These are phyloP conservation scores for Scenedesmus sp. DNA, from an alignment of 163 green algal species.

Conservation along the genomic window DNA sequence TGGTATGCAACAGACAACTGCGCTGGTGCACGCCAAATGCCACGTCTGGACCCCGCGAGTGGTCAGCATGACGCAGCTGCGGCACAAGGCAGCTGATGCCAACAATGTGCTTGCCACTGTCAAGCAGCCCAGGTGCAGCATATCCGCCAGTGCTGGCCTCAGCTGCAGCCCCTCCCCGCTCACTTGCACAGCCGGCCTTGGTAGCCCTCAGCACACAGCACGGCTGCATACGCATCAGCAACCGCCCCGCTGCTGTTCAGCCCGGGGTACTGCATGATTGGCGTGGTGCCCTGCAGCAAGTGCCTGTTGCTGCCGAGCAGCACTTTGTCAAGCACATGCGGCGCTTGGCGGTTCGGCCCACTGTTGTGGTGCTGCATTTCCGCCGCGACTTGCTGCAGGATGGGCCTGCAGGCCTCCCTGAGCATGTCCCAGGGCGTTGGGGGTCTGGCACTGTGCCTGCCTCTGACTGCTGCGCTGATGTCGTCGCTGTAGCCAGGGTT, in stretches of 20 bases:
- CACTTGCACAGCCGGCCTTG: background rate
- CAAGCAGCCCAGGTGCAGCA: too few relatives aligned
- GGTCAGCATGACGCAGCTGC: too few relatives aligned
- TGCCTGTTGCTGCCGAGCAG: background rate
- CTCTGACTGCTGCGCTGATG: background rate
- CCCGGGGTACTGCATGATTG: background rate
- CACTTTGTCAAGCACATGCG: background rate
- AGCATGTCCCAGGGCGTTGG: background rate
- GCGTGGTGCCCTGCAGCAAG: background rate
- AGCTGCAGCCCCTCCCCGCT: background rate
- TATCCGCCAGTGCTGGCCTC: background rate
- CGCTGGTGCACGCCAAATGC: too few relatives aligned
- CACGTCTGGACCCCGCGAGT: too few relatives aligned
- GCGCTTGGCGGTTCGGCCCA: background rate
- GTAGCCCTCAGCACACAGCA: background rate
- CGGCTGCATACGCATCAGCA: background rate
- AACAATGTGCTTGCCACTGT: too few relatives aligned
- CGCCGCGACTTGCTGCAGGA: background rate
- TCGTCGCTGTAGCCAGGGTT: slow-evolving; percentile 13
- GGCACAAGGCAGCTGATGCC: too few relatives aligned
- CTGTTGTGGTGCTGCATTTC: background rate
- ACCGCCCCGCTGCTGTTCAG: background rate
- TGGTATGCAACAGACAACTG: background rate
- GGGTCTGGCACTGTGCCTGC: background rate
- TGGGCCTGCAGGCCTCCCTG: background rate